A percentile compares a stretch with the other conserved stretches of the same genome.
These are phyloP conservation scores for Stentor roeselii DNA, from an alignment of 73 alveolate genomes.

Conservation along the genomic window DNA sequence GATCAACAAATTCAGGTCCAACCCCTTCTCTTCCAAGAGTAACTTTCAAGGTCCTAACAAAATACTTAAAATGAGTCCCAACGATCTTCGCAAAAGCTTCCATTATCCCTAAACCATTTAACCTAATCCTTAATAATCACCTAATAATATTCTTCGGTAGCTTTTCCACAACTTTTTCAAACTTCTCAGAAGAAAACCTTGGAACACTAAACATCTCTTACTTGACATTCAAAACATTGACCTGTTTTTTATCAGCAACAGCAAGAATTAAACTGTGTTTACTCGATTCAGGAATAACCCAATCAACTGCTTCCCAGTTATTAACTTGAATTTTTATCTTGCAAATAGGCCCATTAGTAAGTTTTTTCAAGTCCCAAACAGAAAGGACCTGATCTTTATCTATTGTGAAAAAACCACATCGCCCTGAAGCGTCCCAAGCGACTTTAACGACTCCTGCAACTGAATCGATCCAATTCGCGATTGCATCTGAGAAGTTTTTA, in stretches of 20 bases:
- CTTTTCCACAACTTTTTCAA: neutral
- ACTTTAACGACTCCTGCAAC: neutral
- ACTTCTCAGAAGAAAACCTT: slow-evolving; percentile 6
- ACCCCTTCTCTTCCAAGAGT: too few species aligned
- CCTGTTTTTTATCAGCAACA: neutral
- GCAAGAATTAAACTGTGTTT: neutral
- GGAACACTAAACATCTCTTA: slow-evolving; percentile 1
- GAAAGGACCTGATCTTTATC: slow-evolving; percentile 3
- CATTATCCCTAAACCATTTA: neutral
- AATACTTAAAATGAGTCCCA: too few species aligned
- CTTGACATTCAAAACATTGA: neutral
- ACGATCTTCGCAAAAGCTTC: neutral
- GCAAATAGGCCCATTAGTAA: neutral
- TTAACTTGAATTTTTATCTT: neutral
- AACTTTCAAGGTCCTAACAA: too few species aligned
- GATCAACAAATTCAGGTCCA: too few species aligned
- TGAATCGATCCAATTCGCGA: neutral
- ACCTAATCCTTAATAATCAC: neutral
- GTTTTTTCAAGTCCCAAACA: slow-evolving; percentile 24
- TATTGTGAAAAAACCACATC: neutral
- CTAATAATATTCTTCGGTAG: neutral
- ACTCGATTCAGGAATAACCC: slow-evolving; percentile 8
- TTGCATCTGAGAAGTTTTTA: neutral
- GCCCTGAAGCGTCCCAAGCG: neutral
- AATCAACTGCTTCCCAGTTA: slow-evolving; percentile 11